Base-by-base conservation (phyloP, 305 asterid genomes). In the Plantago coronopus region DNA sequence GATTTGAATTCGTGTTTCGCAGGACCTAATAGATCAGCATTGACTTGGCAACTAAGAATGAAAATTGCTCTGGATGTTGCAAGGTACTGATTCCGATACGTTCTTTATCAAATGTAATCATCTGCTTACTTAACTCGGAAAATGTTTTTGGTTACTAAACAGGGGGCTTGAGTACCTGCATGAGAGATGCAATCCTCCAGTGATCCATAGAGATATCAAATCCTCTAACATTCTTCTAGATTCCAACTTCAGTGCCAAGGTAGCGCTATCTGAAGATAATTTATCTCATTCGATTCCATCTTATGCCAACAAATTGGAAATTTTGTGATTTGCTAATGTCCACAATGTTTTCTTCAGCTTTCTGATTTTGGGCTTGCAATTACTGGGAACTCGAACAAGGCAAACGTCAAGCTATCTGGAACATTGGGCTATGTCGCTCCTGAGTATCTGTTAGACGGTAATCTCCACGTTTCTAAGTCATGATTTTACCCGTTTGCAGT, bases 31-130 rank as follows among this genome's bases (percentile, higher is more conserved):
- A 76, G 90, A 77, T 73, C 79, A 43, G 61, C 66, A 69, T 69
- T 88, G 71, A 80, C 76, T 61, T 88, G 96, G 95, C 84, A 79
- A 62, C 40, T 78, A 65, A 78, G 96, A 61, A 88, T 88, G 89
- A 88, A 77, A 76, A 86, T 88, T 48, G 95, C 96, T 25, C 81
- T 88, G 54, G 96, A 88, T 78, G 77, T 88, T 54, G 96, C 96
- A 49, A 82, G 96, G 96, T 85, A 76, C 29, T 19, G 18, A 38
- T 19, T 57, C 50, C 13, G 29, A 31, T 47, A 27, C 34, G 59
- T 38, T 14, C 21, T 54, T 46, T 44, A 31, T 8, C 17, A 12
- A 48, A 29, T 40, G 57, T 48, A 31, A 46, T 54, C 43, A 31
- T 20, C 2, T 25, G 17, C 31, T 14, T 49, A 31, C 21, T 60